Conservation (phyloP, 495 filamentous ascomycete species). For the Neurospora sp. region DNA sequence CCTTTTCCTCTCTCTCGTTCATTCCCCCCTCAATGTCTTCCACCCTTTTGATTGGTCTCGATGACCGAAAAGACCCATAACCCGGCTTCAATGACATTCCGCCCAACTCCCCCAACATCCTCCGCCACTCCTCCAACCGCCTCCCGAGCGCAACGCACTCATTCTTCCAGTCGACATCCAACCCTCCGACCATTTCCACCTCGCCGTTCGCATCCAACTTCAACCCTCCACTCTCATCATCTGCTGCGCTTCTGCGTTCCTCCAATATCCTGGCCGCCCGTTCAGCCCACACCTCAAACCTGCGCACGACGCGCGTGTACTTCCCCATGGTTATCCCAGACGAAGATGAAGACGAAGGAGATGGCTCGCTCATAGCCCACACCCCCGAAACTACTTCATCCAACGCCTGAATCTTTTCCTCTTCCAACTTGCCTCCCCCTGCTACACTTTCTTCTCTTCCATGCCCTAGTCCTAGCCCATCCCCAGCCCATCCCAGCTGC, state of each 20-base stretch:
- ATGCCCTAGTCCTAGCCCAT: not conserved
- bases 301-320: conserved; percentile 34
- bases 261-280: conserved; percentile 30
- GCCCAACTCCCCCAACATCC: conserved; percentile 25
- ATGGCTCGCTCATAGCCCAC: conserved; percentile 37
- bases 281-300: conserved; percentile 43
- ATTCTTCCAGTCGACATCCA: conserved; percentile 34
- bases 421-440: not conserved
- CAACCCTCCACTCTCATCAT: conserved; percentile 22
- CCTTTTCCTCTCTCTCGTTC: not conserved
- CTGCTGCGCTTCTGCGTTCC: conserved; percentile 15
- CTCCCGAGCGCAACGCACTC: conserved; percentile 29
- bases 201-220: conserved; percentile 17
- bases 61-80: not conserved
- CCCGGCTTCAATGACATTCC: not conserved
- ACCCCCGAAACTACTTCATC: conserved; percentile 39
- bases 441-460: conserved; percentile 22
- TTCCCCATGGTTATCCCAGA: conserved; percentile 24
- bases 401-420: conserved; percentile 41
- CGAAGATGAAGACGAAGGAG: not conserved
- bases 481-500: conserved; percentile 23
- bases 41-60: not conserved
- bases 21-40: not conserved
- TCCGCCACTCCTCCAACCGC: conserved; percentile 34
- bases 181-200: conserved; percentile 29